Conservation (phyloP, 2,329 filamentous ascomycete genomes). For the Beauveria rudraprayagi region DNA sequence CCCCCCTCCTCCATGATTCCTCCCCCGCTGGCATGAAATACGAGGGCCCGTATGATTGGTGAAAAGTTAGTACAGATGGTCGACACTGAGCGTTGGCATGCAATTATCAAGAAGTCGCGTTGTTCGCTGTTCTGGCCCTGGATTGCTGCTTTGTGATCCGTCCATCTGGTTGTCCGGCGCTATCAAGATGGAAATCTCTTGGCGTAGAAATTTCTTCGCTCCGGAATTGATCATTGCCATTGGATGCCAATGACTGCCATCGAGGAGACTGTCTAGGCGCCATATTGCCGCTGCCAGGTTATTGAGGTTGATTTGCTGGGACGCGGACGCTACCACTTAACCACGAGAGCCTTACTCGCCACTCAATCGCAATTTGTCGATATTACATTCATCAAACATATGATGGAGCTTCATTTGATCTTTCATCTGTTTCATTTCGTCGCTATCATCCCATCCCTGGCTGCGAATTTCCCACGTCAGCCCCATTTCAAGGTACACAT, state of each 20-base stretch:
- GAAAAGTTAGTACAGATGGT: not conserved
- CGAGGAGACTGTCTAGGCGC: not conserved
- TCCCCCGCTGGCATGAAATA: conserved; percentile 1
- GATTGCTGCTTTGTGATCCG: not conserved
- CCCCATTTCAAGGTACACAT: too few species aligned
- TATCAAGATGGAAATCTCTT: not conserved
- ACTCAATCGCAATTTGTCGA: not conserved
- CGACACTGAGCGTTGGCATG: not conserved
- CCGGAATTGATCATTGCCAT: too few species aligned
- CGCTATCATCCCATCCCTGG: too few species aligned
- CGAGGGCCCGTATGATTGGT: not conserved
- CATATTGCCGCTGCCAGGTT: not conserved
- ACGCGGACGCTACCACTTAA: not conserved
- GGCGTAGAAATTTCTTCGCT: too few species aligned
- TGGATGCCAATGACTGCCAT: too few species aligned
- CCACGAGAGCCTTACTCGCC: not conserved
- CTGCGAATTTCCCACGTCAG: too few species aligned
- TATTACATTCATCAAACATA: not conserved
- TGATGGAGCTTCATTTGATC: not conserved
- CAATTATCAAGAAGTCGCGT: not conserved
- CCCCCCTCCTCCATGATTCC: not conserved
- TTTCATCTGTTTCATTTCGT: not conserved
- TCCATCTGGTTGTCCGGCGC: too few species aligned
- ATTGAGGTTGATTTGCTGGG: not conserved
- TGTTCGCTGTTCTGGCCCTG: not conserved